phyloP scores from a whole-genome alignment of 139 green algal genomes.

The Trebouxia sp. region DNA sequence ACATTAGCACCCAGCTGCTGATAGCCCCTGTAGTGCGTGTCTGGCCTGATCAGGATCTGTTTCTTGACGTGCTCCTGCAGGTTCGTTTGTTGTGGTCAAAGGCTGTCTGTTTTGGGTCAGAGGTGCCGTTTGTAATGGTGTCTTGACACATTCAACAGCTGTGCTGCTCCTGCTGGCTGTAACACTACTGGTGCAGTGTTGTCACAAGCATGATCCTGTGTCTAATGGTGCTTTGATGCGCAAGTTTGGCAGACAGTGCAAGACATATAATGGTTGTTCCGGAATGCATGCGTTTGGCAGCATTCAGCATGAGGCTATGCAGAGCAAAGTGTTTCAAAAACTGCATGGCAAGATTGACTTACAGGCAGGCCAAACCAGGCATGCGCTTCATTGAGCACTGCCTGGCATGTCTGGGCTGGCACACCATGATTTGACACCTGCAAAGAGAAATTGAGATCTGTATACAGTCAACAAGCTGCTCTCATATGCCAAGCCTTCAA shows the following conservation, averaged over 20 bases:
- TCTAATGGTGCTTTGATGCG: not conserved
- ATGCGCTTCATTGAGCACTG: constrained; percentile 43
- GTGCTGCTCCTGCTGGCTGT: not conserved
- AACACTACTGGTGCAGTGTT: not conserved
- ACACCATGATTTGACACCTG: constrained; percentile 36
- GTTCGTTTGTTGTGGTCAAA: not conserved
- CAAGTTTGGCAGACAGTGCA: not conserved
- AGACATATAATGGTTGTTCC: no score
- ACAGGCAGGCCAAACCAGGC: constrained; percentile 56
- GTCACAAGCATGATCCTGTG: not conserved
- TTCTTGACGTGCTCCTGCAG: constrained; percentile 46
- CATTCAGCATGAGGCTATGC: not conserved
- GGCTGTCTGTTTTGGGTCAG: not conserved
- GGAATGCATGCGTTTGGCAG: not conserved
- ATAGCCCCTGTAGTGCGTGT: constrained; percentile 52
- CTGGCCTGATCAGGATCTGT: constrained; percentile 39
- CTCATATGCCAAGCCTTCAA: no score
- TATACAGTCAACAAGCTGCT: no score
- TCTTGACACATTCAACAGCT: not conserved
- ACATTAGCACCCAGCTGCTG: constrained; percentile 65
- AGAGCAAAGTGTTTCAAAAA: no score
- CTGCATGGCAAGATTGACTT: not conserved
- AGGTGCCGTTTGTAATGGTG: not conserved
- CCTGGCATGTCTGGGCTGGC: constrained; percentile 24
- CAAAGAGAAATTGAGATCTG: not conserved